Base-by-base conservation (phyloP, 2,329 filamentous ascomycete genomes). In the Lachnellula arida region DNA sequence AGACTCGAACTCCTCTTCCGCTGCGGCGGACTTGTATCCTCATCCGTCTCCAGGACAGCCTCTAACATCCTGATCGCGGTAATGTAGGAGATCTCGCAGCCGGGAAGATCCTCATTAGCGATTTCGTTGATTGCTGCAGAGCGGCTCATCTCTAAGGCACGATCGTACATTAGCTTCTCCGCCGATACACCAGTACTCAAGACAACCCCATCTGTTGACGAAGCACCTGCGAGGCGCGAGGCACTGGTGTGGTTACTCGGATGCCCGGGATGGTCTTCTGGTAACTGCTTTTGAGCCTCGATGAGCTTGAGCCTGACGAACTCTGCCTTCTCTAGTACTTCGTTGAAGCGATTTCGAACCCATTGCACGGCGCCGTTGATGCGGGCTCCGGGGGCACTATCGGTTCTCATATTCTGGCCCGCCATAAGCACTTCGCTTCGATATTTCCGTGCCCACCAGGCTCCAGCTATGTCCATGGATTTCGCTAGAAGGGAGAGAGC, bases 131-230 rank as follows among this genome's bases (percentile, higher is more conserved):
- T 94, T 7, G 94, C 94, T 7, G 94, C 93, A 4, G 89, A 85
- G 51, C 91, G 85, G 70, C 91, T 97, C 94, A 99, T 97, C 71
- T 99, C 94, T 22, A 97, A 77, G 0, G 94, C 94, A 47, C 94
- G 89, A 65, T 99, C 94, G 70, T 97, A 99, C 91, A 99, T 97
- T 46, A 99, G 78, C 73, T 92, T 96, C 75, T 97, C 94, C 0
- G 94, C 94, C 22, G 91, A 97, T 54, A 97, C 86, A 1, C 93
- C 94, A 2, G 89, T 85, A 14, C 89, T 96, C 25, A 99, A 80
- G 48, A 88, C 82, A 25, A 97, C 91, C 51, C 89, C 87, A 58
- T 94, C 90, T 2, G 84, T 81, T 15, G 87, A 86, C 3, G 85
- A 76, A 3, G 78, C 78, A 32, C 66, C 64, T 14, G 60, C 62